These are phyloP conservation scores for Torulaspora franciscae DNA, from an alignment of 805 yeast genomes.

Conservation along the genomic window DNA sequence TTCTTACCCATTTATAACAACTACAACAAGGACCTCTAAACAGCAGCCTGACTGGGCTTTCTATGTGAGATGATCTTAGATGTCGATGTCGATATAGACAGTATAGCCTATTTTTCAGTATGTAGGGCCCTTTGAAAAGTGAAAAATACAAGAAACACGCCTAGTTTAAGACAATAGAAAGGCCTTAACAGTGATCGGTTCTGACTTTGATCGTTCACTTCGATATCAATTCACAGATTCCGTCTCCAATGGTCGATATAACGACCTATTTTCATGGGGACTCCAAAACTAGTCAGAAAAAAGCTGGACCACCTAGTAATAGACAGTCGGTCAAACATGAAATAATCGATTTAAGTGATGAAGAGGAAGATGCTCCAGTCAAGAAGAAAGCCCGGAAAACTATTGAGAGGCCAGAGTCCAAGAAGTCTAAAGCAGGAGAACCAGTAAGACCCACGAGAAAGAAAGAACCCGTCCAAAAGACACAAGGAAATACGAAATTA, in stretches of 20 bases:
- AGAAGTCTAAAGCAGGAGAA: not conserved
- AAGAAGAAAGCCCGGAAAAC: constrained; percentile 1
- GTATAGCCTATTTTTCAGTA: not conserved
- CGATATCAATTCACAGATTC: not conserved
- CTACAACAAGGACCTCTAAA: not conserved
- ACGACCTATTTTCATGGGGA: constrained; percentile 38
- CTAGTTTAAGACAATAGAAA: not conserved
- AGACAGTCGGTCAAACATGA: constrained; percentile 16
- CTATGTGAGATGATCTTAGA: not conserved
- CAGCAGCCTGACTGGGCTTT: not conserved
- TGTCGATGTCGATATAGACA: not conserved
- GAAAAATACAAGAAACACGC: not conserved
- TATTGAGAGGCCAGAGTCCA: not conserved
- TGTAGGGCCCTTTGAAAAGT: constrained; percentile 2
- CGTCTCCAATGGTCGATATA: constrained; percentile 37
- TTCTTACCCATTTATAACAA: constrained; percentile 14
- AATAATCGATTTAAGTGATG: constrained; percentile 32
- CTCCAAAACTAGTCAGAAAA: constrained; percentile 8
- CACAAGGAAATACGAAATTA: constrained; percentile 1
- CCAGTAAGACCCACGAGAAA: not conserved
- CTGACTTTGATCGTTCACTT: not conserved
- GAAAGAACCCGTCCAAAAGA: not conserved
- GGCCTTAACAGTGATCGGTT: not conserved
- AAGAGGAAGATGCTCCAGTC: constrained; percentile 19
- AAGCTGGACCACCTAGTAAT: not conserved